Evolutionary conservation across 129 eudicot species (phyloP).

Genomic region (Flaveria brownii): DNA sequence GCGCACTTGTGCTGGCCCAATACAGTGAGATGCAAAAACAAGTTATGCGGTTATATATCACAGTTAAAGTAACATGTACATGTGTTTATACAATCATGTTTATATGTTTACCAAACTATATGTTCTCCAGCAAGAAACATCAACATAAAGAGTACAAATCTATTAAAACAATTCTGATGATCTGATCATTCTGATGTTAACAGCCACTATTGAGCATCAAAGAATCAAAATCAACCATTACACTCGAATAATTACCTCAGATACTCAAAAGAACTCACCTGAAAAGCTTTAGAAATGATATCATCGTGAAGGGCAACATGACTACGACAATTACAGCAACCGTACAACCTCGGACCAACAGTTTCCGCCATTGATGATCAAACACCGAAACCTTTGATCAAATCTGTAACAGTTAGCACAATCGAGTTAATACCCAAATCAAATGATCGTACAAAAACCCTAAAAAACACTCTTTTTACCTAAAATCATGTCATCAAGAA

Average conservation of each 20-base stretch:
- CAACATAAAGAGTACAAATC: not conserved
- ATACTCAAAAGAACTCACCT: conserved; percentile 38
- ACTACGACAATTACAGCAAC: conserved; percentile 77
- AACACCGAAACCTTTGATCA: conserved; percentile 14
- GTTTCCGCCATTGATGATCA: conserved; percentile 62
- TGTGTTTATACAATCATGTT: not conserved
- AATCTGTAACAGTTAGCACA: conserved; percentile 31
- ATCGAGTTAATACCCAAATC: conserved; percentile 25
- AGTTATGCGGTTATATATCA: not conserved
- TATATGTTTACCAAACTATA: not conserved
- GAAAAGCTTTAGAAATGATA: conserved; percentile 70
- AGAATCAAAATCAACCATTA: conserved; percentile 1
- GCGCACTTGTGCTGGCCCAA: not conserved
- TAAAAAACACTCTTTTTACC: too few relatives aligned
- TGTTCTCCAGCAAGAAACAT: not conserved
- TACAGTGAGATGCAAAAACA: too few relatives aligned
- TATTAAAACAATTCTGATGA: not conserved
- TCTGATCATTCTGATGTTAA: not conserved
- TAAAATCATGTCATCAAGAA: too few relatives aligned
- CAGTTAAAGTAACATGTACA: not conserved
- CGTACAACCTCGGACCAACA: conserved; percentile 73
- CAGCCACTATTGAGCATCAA: conserved; percentile 26
- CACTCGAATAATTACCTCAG: conserved; percentile 12
- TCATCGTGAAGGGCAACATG: conserved; percentile 85
- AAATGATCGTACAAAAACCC: not conserved